Conservation (phyloP, 257 asterid species). For the Solanum clarkiae region DNA sequence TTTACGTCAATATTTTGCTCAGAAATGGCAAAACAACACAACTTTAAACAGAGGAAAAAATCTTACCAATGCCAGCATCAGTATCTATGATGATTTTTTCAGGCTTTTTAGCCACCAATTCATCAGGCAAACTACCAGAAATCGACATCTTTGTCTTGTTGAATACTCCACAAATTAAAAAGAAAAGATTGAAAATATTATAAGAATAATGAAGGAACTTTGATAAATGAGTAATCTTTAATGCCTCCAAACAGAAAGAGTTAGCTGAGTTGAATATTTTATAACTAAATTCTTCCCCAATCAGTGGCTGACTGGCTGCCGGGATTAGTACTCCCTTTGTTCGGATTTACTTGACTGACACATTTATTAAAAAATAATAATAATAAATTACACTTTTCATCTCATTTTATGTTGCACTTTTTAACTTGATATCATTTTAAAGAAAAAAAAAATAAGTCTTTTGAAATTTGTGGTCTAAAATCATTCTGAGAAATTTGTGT, state of each 20-base stretch:
- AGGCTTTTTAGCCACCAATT: background rate
- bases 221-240: background rate
- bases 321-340: too few relatives aligned
- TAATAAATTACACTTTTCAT: too few relatives aligned
- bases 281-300: background rate
- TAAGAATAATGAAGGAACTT: background rate
- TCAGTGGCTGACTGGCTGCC: background rate
- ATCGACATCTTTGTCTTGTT: background rate
- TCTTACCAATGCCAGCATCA: constrained; percentile 34
- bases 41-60: background rate
- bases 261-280: background rate
- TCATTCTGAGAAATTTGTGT: too few relatives aligned
- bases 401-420: too few relatives aligned
- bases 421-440: too few relatives aligned
- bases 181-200: background rate
- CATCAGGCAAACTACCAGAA: background rate
- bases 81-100: constrained; percentile 29
- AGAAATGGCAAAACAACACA: background rate
- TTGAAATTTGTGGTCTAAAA: too few relatives aligned
- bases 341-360: too few relatives aligned
- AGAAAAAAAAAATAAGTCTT: too few relatives aligned
- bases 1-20: background rate
- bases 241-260: background rate
- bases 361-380: too few relatives aligned
- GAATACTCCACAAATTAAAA: background rate